These are phyloP conservation scores for Vaccinium myrtillus DNA, from an alignment of 148 eudicot genomes.

Conservation along the genomic window DNA sequence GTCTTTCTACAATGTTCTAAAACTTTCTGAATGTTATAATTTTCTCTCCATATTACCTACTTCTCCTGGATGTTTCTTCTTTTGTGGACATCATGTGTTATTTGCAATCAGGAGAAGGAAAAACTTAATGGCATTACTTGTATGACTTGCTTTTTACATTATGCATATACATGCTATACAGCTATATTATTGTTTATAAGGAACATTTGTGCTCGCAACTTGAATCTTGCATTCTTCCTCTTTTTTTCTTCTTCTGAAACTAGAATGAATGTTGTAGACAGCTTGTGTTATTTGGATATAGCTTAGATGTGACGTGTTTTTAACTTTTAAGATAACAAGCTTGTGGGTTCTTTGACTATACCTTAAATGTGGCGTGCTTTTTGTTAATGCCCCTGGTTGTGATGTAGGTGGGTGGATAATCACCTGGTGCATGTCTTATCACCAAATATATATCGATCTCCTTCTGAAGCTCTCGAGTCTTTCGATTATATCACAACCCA, in stretches of 20 bases:
- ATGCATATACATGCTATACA: background rate
- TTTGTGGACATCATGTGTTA: background rate
- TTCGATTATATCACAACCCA: conserved; percentile 85
- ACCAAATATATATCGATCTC: conserved; percentile 82
- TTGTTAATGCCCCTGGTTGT: conserved; percentile 18
- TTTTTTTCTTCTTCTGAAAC: background rate
- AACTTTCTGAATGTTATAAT: conserved; percentile 6
- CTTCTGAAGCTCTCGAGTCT: conserved; percentile 90
- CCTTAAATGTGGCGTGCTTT: conserved; percentile 1
- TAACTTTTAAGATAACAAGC: background rate
- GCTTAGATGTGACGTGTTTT: background rate
- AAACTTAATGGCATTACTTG: conserved; percentile 4
- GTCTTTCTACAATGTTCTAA: background rate
- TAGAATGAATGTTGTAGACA: background rate
- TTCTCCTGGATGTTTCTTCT: background rate
- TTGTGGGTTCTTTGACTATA: background rate
- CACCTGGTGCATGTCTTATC: conserved; percentile 93
- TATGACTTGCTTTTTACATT: background rate
- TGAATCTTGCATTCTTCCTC: background rate
- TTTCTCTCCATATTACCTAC: background rate
- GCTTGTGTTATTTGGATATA: background rate
- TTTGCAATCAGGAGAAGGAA: background rate
- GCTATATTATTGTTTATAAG: background rate
- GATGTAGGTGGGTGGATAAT: conserved; percentile 87
- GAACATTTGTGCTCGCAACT: background rate